These are phyloP conservation scores for Fraxinus anomala DNA, from an alignment of 257 asterid species.

Conservation along the genomic window DNA sequence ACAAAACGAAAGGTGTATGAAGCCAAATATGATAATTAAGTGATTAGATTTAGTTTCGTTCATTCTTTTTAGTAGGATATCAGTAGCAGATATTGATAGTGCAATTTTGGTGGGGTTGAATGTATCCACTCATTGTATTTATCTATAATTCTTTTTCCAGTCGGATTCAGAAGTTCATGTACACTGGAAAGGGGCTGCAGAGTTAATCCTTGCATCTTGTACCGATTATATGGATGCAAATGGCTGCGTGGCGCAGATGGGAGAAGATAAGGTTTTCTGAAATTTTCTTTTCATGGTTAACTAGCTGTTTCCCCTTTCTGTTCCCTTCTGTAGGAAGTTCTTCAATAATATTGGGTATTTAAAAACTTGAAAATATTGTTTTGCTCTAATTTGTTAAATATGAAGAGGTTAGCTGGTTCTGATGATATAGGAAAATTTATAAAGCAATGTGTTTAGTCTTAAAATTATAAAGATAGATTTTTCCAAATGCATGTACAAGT, in stretches of 20 bases:
- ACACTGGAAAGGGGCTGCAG: conserved; percentile 99
- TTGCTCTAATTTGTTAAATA: not conserved
- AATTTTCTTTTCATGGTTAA: not conserved
- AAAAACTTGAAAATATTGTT: not conserved
- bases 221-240: conserved; percentile 66
- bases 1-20: not conserved
- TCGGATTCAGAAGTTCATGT: conserved; percentile 61
- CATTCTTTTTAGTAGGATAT: not conserved
- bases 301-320: conserved; percentile 8
- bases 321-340: not conserved
- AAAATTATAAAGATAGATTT: not conserved
- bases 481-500: not conserved
- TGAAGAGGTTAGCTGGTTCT: not conserved
- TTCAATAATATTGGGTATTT: not conserved
- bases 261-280: conserved; percentile 63
- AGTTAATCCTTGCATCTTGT: conserved; percentile 77
- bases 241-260: conserved; percentile 59
- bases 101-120: not conserved
- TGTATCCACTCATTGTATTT: not conserved
- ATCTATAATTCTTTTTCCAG: conserved; percentile 42
- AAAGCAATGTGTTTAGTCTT: not conserved
- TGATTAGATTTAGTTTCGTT: not conserved
- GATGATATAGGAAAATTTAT: not conserved
- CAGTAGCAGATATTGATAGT: not conserved
- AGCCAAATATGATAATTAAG: not conserved